Evolutionary conservation across 192 early-diverging fungal genomes (phyloP).

Genomic region (Gryganskiella cystojenkinii): DNA sequence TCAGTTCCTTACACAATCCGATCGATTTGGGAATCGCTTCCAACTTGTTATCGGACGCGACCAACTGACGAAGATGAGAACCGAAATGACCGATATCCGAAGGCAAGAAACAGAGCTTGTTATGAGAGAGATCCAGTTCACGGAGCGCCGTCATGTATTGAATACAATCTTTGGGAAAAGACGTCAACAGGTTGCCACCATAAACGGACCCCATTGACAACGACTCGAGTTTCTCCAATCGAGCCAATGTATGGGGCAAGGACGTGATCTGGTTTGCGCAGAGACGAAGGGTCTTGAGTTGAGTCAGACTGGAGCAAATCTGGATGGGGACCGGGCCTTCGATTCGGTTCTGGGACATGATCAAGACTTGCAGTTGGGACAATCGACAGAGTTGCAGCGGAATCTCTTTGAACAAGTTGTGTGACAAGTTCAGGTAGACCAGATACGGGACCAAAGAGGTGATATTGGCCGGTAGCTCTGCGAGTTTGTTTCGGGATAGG

Average conservation of each 20-base stretch:
- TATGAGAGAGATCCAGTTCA: conserved; percentile 65
- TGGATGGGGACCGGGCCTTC: conserved; percentile 51
- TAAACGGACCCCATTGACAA: conserved; percentile 63
- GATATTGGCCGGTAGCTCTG: conserved; percentile 52
- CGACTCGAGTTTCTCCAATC: conserved; percentile 54
- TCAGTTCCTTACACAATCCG: conserved; percentile 54
- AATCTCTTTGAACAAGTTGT: conserved; percentile 59
- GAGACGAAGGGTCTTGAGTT: conserved; percentile 51
- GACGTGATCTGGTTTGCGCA: conserved; percentile 58
- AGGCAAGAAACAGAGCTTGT: conserved; percentile 57
- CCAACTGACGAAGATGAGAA: conserved; percentile 46
- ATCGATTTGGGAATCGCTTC: conserved; percentile 62
- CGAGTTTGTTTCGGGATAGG: conserved; percentile 62
- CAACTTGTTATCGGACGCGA: conserved; percentile 60
- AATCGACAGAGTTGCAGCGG: conserved; percentile 58
- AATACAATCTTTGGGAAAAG: conserved; percentile 53
- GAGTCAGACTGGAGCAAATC: conserved; percentile 48
- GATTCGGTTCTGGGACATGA: conserved; percentile 62
- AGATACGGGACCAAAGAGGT: conserved; percentile 44
- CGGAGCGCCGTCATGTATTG: conserved; percentile 53
- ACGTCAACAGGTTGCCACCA: conserved; percentile 57
- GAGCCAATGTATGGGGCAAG: conserved; percentile 42
- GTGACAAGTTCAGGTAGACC: conserved; percentile 55
- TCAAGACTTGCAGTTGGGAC: conserved; percentile 54
- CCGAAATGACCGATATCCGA: conserved; percentile 52